Evolutionary conservation across 495 filamentous ascomycete genomes (phyloP).

Genomic region (Aspergillus homomorphus): DNA sequence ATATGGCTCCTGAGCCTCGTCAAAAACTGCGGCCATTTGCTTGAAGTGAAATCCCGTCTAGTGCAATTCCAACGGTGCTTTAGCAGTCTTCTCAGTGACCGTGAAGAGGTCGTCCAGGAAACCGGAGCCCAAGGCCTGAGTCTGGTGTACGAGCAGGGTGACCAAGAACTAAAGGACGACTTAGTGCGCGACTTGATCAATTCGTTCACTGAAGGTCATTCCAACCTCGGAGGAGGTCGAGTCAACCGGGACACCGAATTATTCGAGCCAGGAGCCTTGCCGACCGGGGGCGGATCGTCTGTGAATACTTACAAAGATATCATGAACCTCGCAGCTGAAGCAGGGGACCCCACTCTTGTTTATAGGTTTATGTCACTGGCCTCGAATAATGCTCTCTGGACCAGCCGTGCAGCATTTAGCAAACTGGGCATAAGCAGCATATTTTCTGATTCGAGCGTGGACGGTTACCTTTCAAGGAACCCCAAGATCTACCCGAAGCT

Average conservation of each 20-base stretch:
- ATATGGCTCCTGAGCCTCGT: constrained; percentile 94
- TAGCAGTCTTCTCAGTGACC: constrained; percentile 77
- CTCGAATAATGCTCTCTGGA: constrained; percentile 92
- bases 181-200: constrained; percentile 81
- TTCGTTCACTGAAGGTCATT: constrained; percentile 75
- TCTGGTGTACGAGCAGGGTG: constrained; percentile 88
- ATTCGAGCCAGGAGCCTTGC: constrained; percentile 89
- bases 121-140: constrained; percentile 86
- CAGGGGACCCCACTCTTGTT: constrained; percentile 88
- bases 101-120: constrained; percentile 93
- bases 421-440: constrained; percentile 89
- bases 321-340: constrained; percentile 86
- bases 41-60: constrained; percentile 66
- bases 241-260: constrained; percentile 86
- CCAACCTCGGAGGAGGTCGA: constrained; percentile 65
- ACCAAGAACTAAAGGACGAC: constrained; percentile 71
- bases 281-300: constrained; percentile 83
- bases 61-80: constrained; percentile 83
- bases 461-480: constrained; percentile 67
- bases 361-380: constrained; percentile 98
- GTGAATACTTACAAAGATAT: constrained; percentile 96
- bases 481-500: constrained; percentile 93
- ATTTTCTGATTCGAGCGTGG: constrained; percentile 78
- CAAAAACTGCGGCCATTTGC: constrained; percentile 77
- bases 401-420: constrained; percentile 89